These are phyloP conservation scores for Phyllosticta citribraziliensis DNA, from an alignment of 2,329 filamentous ascomycete species.

Conservation along the genomic window DNA sequence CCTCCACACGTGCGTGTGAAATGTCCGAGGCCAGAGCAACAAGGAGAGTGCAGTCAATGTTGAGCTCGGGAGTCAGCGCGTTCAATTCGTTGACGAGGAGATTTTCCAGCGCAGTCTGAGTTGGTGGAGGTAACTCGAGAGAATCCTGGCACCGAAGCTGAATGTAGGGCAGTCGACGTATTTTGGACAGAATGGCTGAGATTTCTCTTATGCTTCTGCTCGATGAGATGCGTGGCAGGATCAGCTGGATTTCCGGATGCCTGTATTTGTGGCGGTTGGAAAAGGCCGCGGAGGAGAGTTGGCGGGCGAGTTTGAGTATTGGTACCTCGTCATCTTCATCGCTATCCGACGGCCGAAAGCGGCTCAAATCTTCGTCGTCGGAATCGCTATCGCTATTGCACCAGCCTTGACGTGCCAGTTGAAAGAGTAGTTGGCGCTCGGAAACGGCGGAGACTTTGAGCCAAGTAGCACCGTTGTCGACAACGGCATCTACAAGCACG, in stretches of 20 bases:
- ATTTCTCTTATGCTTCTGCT: conserved; percentile 43
- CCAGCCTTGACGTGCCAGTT: conserved; percentile 60
- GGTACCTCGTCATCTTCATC: conserved; percentile 45
- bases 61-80: conserved; percentile 36
- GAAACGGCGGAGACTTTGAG: conserved; percentile 59
- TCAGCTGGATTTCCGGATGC: conserved; percentile 46
- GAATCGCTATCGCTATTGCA: conserved; percentile 40
- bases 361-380: conserved; percentile 35
- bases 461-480: conserved; percentile 54
- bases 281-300: conserved; percentile 48
- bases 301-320: conserved; percentile 50
- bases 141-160: background rate
- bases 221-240: conserved; percentile 47
- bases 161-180: conserved; percentile 39
- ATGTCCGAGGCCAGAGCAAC: conserved; percentile 66
- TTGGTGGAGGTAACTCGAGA: conserved; percentile 15
- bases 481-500: conserved; percentile 55
- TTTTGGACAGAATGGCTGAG: conserved; percentile 45
- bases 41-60: conserved; percentile 60
- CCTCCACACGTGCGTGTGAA: conserved; percentile 45
- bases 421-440: conserved; percentile 53
- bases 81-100: conserved; percentile 31
- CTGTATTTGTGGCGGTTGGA: conserved; percentile 33
- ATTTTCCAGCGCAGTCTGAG: conserved; percentile 19
- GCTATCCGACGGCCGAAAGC: conserved; percentile 32